These are phyloP conservation scores for Rasamsonia emersonii DNA, from an alignment of 2,329 filamentous ascomycete species.

Conservation along the genomic window DNA sequence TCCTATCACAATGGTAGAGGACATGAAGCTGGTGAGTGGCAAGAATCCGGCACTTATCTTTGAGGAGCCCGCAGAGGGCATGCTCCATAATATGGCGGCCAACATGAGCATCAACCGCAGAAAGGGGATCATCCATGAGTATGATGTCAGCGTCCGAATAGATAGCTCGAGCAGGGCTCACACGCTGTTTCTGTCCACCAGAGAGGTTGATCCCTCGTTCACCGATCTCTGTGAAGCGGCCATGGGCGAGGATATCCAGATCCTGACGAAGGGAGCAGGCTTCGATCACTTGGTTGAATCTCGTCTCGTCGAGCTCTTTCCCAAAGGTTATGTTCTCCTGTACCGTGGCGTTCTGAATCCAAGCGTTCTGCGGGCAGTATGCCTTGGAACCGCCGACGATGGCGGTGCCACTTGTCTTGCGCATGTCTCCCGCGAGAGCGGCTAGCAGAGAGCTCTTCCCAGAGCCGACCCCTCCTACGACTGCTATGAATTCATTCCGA, in stretches of 20 bases:
- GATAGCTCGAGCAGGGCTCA: constrained; percentile 68
- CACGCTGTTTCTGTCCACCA: constrained; percentile 33
- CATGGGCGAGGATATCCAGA: constrained; percentile 21
- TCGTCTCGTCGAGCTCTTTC: constrained; percentile 36
- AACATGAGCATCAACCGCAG: constrained; percentile 41
- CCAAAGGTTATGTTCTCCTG: constrained; percentile 76
- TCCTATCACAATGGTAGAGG: constrained; percentile 73
- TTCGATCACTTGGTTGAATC: constrained; percentile 13
- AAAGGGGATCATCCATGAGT: constrained; percentile 52
- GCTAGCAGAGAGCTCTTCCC: constrained; percentile 69
- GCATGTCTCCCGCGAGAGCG: constrained; percentile 62
- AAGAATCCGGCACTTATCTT: constrained; percentile 74
- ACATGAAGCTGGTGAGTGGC: constrained; percentile 90
- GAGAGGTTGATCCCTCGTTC: constrained; percentile 40
- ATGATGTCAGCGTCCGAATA: constrained; percentile 53
- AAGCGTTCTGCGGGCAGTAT: constrained; percentile 71
- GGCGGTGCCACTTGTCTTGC: constrained; percentile 21
- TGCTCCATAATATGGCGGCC: constrained; percentile 71
- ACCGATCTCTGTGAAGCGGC: constrained; percentile 35
- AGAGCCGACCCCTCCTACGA: constrained; percentile 41
- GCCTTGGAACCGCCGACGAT: constrained; percentile 6
- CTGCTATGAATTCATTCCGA: constrained; percentile 22
- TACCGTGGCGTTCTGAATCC: constrained; percentile 79
- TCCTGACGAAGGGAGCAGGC: constrained; percentile 13
- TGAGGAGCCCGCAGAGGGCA: constrained; percentile 73